These are phyloP conservation scores for Podospora bellae-mahoneyi DNA, from an alignment of 495 filamentous ascomycete species.

Conservation along the genomic window DNA sequence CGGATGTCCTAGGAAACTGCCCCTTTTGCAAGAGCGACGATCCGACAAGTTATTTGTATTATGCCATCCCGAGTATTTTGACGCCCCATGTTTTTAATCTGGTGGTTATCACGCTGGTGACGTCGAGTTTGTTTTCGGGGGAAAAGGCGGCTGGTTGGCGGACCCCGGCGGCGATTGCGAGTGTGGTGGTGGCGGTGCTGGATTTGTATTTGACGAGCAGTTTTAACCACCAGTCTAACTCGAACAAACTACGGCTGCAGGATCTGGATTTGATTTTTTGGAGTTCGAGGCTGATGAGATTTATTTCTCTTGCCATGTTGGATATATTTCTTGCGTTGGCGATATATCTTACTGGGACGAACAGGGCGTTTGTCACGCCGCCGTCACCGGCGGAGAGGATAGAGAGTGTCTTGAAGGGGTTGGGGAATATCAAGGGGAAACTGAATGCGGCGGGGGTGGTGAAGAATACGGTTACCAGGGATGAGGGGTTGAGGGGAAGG, in stretches of 20 bases:
- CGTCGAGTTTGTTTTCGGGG: conserved; percentile 52
- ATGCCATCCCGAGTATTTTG: conserved; percentile 70
- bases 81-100: conserved; percentile 77
- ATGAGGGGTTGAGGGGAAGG: conserved; percentile 49
- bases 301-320: conserved; percentile 54
- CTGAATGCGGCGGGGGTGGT: conserved; percentile 52
- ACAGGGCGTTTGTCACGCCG: conserved; percentile 54
- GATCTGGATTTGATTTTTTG: conserved; percentile 69
- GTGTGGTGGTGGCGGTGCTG: conserved; percentile 52
- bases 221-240: conserved; percentile 61
- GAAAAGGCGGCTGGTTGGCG: conserved; percentile 64
- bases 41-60: conserved; percentile 68
- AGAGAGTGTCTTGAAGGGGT: conserved; percentile 38
- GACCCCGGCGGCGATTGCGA: conserved; percentile 60
- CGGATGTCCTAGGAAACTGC: conserved; percentile 65
- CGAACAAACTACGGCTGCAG: conserved; percentile 50
- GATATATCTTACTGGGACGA: conserved; percentile 73
- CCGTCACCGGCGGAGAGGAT: conserved; percentile 47
- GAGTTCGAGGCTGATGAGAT: conserved; percentile 58
- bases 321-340: conserved; percentile 59
- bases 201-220: conserved; percentile 60
- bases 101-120: conserved; percentile 62
- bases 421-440: conserved; percentile 42
- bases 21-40: conserved; percentile 79
- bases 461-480: conserved; percentile 52